Evolutionary conservation across 306 rosid genomes (phyloP), one percentile per base, ranked within the genome.

Genomic region (Vigna trinervia): DNA sequence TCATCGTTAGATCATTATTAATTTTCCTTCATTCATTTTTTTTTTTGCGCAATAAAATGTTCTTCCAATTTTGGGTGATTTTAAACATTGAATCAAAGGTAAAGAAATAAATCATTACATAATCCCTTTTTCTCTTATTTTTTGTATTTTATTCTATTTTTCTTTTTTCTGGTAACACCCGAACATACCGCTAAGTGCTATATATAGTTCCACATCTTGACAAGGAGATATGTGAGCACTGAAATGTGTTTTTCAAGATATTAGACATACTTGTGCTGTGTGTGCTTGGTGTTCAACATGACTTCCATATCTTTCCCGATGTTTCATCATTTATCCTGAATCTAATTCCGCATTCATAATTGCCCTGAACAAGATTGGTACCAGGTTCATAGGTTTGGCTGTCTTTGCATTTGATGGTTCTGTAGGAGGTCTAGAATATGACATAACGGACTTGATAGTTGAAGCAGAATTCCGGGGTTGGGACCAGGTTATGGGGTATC

Each of bases 141-240:
- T 52, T 23, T 14, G n/a, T 46, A 2, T 10, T 15, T 69, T 57
- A 8, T 8, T 39, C 0, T 39, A 8, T 69, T 65, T 32, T 74
- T 2, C 26, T 8, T 67, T 47, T 48, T 10, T 59, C 71, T 57
- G 51, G 38, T 39, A 20, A 56, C 47, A 20, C 57, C 30, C 23
- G 46, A 65, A 19, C n/a, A 32, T 34, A 12, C 39, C 66, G 23
- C 65, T 48, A 11, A 8, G 43, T n/a, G 65, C 59, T 47, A 26
- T 41, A 57, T 66, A 41, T 6, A 59, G 69, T 59, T 83, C 53
- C 65, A 2, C 34, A 50, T 78, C 34, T 26, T 53, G 36, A 64
- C 13, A 56, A 22, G 58, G 74, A 5, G 15, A 13, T 46, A 23
- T 26, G 26, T 56, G 61, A 46, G n/a, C 74, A 32, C 23, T 74